Evolutionary conservation across 2,329 filamentous ascomycete genomes (phyloP).

Genomic region (Helminthosporium solani): DNA sequence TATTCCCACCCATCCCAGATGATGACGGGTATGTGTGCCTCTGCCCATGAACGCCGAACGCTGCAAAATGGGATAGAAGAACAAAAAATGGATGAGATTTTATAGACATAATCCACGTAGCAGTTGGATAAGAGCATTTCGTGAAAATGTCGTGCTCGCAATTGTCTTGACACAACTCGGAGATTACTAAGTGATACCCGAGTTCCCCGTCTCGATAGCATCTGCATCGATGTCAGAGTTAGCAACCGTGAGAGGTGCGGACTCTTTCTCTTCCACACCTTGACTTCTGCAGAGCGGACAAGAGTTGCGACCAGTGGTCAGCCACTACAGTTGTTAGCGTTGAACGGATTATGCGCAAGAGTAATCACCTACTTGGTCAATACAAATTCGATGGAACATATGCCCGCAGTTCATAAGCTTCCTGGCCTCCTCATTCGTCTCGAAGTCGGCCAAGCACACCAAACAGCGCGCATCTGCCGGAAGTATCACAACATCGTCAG

Average conservation of each 20-base stretch:
- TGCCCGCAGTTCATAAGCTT: conserved; percentile 65
- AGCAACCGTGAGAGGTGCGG: conserved; percentile 2
- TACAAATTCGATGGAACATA: conserved; percentile 67
- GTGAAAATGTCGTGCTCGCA: conserved; percentile 1
- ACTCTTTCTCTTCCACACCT: conserved; percentile 54
- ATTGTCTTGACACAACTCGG: background rate
- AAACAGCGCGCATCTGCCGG: conserved; percentile 57
- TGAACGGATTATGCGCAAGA: background rate
- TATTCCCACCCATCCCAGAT: too few species aligned
- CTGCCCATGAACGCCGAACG: conserved; percentile 18
- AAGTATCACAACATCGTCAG: conserved; percentile 29
- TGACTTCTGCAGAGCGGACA: conserved; percentile 62
- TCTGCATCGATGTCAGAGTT: conserved; percentile 5
- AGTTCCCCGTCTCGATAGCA: background rate
- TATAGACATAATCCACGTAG: background rate
- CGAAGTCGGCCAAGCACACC: conserved; percentile 67
- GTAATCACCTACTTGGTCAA: conserved; percentile 61
- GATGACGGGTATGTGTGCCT: conserved; percentile 8
- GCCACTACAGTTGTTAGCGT: conserved; percentile 53
- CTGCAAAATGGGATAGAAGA: conserved; percentile 11
- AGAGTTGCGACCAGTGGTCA: conserved; percentile 66
- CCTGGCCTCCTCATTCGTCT: conserved; percentile 60
- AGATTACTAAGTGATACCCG: background rate
- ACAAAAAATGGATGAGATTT: conserved; percentile 13
- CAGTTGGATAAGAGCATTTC: background rate